Percentiles rank a stretch among this genome's conserved stretches.
Evolutionary conservation across 768 basidiomycete species (phyloP).

Genomic region (Xanthoconium stramineum): DNA sequence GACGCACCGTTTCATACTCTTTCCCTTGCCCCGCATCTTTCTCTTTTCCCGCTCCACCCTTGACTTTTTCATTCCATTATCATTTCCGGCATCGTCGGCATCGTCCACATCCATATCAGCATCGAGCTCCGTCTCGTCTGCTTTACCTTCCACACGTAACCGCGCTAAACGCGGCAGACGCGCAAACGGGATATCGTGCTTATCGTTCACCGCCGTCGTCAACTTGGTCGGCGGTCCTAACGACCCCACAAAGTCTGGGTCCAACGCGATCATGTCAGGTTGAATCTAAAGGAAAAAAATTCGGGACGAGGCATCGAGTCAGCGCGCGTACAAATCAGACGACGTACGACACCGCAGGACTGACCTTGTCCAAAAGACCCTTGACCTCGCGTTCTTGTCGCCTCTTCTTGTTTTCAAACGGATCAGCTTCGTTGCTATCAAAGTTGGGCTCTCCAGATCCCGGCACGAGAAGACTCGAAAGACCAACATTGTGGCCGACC

Average conservation of each 20-base stretch:
- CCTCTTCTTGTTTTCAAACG: conserved; percentile 81
- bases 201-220: conserved; percentile 47
- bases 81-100: conserved; percentile 35
- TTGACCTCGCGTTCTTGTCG: conserved; percentile 90
- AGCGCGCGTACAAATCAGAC: background rate
- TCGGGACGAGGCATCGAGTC: background rate
- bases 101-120: conserved; percentile 27
- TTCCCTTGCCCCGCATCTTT: conserved; percentile 85
- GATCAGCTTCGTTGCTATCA: conserved; percentile 91
- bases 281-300: conserved; percentile 54
- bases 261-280: conserved; percentile 87
- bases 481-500: conserved; percentile 71
- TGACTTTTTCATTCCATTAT: conserved; percentile 24
- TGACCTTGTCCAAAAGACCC: conserved; percentile 82
- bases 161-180: conserved; percentile 73
- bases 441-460: conserved; percentile 94
- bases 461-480: conserved; percentile 86
- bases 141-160: conserved; percentile 61
- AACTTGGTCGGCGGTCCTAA: conserved; percentile 60
- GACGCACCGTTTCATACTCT: conserved; percentile 72
- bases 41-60: conserved; percentile 51
- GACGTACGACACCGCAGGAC: background rate
- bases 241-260: conserved; percentile 72
- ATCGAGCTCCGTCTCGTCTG: conserved; percentile 60
- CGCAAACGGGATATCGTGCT: conserved; percentile 56